Conservation (phyloP, 768 basidiomycete species). For the Boletus subcaerulescens region DNA sequence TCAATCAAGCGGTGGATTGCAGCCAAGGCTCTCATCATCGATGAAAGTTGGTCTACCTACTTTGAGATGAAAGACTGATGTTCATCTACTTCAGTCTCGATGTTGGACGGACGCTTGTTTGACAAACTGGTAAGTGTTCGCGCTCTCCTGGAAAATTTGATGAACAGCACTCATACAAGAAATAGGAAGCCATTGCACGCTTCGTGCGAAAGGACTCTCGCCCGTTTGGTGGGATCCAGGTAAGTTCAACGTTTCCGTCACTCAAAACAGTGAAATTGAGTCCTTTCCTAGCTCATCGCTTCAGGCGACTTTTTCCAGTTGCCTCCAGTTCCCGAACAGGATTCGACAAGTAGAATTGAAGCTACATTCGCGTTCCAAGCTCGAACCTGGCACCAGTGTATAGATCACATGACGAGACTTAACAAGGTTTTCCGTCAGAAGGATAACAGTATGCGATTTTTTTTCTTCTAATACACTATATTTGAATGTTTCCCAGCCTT, state of each 20-base stretch:
- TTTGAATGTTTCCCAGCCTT: conserved; percentile 54
- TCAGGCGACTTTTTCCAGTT: conserved; percentile 83
- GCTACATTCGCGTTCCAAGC: conserved; percentile 68
- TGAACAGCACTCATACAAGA: background rate
- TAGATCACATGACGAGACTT: conserved; percentile 44
- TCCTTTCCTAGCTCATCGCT: conserved; percentile 54
- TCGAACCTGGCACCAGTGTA: conserved; percentile 53
- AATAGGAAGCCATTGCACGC: conserved; percentile 38
- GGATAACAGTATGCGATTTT: conserved; percentile 42
- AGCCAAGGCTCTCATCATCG: conserved; percentile 59
- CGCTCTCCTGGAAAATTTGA: conserved; percentile 29
- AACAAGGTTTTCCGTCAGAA: conserved; percentile 73
- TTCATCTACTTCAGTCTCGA: conserved; percentile 50
- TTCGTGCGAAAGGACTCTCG: conserved; percentile 37
- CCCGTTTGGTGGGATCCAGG: conserved; percentile 73
- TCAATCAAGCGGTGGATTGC: conserved; percentile 47
- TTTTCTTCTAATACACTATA: background rate
- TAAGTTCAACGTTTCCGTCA: conserved; percentile 11
- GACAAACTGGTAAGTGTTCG: conserved; percentile 60
- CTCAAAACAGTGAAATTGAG: conserved; percentile 4
- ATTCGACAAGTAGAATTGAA: conserved; percentile 49
- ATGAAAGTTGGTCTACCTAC: conserved; percentile 55
- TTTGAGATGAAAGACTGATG: background rate
- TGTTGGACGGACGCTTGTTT: conserved; percentile 68
- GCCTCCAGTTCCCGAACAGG: conserved; percentile 59